Evolutionary conservation across 2,329 filamentous ascomycete species (phyloP), one percentile per base, ranked within the genome.

Genomic region (Aspergillus amoenus): DNA sequence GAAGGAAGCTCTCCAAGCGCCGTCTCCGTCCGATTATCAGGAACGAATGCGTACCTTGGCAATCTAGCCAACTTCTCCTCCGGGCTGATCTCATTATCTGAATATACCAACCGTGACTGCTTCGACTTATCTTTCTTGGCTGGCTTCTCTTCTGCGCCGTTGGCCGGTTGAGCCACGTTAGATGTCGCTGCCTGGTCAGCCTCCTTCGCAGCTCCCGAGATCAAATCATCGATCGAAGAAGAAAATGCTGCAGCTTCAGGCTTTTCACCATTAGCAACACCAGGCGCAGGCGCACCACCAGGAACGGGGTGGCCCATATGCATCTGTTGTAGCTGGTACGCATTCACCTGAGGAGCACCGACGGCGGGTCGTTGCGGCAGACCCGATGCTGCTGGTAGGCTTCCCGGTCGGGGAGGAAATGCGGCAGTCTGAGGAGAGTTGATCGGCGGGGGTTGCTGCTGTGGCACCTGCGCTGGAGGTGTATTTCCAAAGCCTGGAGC

Each of bases 41-140:
- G 83, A 68, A 79, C 78, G 73, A 84, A 89, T 66, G 87, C 86
- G 78, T 95, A 96, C 74, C 86, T 87, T 60, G 89, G 81, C 78
- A 94, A 78, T 70, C 79, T 77, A 27, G 91, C 88, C 90, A 96
- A 92, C 76, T 88, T 91, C 81, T 96, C 93, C 78, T 97, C 93
- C 2, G 91, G 90, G 68, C 90, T 94, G 68, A 87, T 79, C 57
- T 89, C 87, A 51, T 88, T 86, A 70, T 95, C 90, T 61, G 87
- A 87, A 77, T 94, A 96, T 30, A 96, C 81, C 83, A 96, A 87
- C 71, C 84, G 79, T 65, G 78, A 83, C 56, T 81, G 80, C 70
- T 87, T 88, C 68, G 82, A 79, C 69, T 86, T 88, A 70, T 86
- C 84, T 64, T 87, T 88, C 81, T 88, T 88, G 17, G 76, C 75